A percentile compares a stretch with the other conserved stretches of the same genome.
phyloP scores from a whole-genome alignment of 805 yeast species.

The Kluyveromyces starmeri region DNA sequence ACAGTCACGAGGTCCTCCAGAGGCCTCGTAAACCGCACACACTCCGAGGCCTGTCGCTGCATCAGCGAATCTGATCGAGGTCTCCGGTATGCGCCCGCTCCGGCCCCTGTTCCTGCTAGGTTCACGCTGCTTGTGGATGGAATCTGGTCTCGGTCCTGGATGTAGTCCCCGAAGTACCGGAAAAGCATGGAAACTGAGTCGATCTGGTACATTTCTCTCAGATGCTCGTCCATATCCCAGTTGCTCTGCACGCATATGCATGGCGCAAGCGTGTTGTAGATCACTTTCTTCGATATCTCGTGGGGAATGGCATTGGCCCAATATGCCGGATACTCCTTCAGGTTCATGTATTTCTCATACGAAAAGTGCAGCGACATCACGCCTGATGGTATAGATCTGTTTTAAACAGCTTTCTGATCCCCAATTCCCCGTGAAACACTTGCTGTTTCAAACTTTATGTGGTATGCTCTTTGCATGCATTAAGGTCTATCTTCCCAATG shows the following conservation, averaged over 20 bases:
- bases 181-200: constrained; percentile 26
- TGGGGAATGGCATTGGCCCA: constrained; percentile 22
- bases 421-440: too few relatives aligned
- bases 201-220: constrained; percentile 17
- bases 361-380: constrained; percentile 8
- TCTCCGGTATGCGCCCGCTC: constrained; percentile 13
- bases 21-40: constrained; percentile 43
- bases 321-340: constrained; percentile 21
- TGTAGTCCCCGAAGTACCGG: constrained; percentile 28
- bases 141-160: constrained; percentile 27
- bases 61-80: constrained; percentile 27
- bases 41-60: constrained; percentile 30
- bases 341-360: constrained; percentile 26
- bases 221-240: constrained; percentile 21
- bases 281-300: constrained; percentile 26
- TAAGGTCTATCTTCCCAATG: too few relatives aligned
- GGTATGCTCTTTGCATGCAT: too few relatives aligned
- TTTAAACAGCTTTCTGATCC: too few relatives aligned
- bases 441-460: too few relatives aligned
- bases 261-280: constrained; percentile 28
- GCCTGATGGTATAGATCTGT: too few relatives aligned
- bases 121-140: not conserved
- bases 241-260: constrained; percentile 27
- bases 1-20: constrained; percentile 27
- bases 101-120: not conserved